Percentiles rank a stretch among this genome's conserved stretches.
Conservation (phyloP, 768 basidiomycete species). For the Phylloporus scabripes region DNA sequence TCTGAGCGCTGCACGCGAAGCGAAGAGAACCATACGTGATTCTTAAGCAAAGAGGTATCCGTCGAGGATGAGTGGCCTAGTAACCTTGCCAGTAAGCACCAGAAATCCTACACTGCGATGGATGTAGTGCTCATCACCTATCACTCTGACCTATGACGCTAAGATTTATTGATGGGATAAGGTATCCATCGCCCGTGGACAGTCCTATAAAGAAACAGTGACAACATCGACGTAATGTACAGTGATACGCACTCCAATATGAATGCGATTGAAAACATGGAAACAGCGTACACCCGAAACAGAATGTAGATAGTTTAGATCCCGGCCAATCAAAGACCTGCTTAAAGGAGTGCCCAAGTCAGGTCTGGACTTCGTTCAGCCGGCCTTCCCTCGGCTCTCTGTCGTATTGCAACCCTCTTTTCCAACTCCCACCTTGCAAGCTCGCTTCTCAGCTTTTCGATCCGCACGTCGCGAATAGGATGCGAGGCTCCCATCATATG, state of each 20-base stretch:
- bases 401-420: conserved; percentile 23
- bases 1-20: background rate
- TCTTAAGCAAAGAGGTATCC: background rate
- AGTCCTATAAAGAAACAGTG: background rate
- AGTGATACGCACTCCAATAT: background rate
- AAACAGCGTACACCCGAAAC: background rate
- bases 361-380: conserved; percentile 10
- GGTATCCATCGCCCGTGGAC: background rate
- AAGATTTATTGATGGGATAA: too few species aligned
- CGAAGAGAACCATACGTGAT: background rate
- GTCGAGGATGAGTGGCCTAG: background rate
- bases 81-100: too few species aligned
- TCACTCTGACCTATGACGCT: background rate
- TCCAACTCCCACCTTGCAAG: conserved; percentile 42
- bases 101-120: background rate
- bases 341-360: conserved; percentile 12
- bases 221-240: too few species aligned
- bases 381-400: conserved; percentile 18
- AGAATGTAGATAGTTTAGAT: background rate
- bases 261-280: background rate
- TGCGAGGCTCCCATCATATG: conserved; percentile 39
- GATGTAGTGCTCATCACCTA: background rate
- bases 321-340: background rate
- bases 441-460: conserved; percentile 38
- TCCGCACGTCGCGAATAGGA: conserved; percentile 41